phyloP scores from a whole-genome alignment of 495 filamentous ascomycete species.

The Pseudoneurospora amorphoporcata region DNA sequence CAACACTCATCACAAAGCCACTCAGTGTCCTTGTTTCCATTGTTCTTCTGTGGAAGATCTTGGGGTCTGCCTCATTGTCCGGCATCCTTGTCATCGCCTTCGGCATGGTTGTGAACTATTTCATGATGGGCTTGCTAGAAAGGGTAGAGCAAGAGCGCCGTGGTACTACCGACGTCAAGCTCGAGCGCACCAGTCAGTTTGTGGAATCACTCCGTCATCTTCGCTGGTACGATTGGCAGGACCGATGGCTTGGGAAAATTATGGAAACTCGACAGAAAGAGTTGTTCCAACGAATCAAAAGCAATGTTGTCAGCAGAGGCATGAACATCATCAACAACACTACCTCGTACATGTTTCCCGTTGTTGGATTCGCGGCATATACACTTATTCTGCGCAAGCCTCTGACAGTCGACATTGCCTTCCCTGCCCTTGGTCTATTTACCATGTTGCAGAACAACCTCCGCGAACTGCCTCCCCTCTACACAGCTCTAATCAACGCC shows the following conservation, averaged over 20 bases:
- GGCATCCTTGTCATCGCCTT: slow-evolving; percentile 54
- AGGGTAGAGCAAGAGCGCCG: slow-evolving; percentile 54
- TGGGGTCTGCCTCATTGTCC: slow-evolving; percentile 69
- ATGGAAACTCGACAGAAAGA: slow-evolving; percentile 61
- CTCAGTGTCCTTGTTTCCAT: slow-evolving; percentile 58
- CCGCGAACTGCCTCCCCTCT: slow-evolving; percentile 57
- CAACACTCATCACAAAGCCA: slow-evolving; percentile 55
- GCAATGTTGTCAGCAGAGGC: slow-evolving; percentile 46
- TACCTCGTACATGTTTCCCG: slow-evolving; percentile 61
- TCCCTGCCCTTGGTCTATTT: slow-evolving; percentile 73
- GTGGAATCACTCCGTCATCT: slow-evolving; percentile 77
- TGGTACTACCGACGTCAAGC: slow-evolving; percentile 55
- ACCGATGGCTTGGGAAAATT: slow-evolving; percentile 62
- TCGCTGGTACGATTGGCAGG: slow-evolving; percentile 82
- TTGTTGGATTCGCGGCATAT: slow-evolving; percentile 69
- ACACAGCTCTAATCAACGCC: slow-evolving; percentile 63
- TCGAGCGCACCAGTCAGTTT: slow-evolving; percentile 68
- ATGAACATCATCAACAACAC: slow-evolving; percentile 54
- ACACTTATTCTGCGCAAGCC: slow-evolving; percentile 54
- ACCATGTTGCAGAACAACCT: slow-evolving; percentile 58
- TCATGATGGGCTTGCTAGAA: slow-evolving; percentile 51
- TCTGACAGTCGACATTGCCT: slow-evolving; percentile 66
- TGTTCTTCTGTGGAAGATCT: slow-evolving; percentile 58
- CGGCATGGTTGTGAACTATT: slow-evolving; percentile 53
- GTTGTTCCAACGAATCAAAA: slow-evolving; percentile 52